phyloP scores from a whole-genome alignment of 306 rosid genomes.

The Cucurbita maxima region DNA sequence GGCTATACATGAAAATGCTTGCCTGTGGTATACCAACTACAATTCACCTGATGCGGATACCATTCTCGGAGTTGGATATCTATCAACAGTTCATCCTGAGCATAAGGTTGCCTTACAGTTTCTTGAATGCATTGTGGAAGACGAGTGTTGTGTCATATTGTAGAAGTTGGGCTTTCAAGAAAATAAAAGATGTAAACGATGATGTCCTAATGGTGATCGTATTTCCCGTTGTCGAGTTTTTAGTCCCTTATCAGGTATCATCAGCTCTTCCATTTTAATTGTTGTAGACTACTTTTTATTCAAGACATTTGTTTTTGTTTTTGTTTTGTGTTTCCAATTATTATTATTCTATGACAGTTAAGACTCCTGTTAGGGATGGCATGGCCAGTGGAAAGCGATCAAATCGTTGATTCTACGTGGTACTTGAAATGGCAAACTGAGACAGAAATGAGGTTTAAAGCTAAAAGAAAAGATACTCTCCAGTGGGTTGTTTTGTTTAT shows the following conservation, averaged over 20 bases:
- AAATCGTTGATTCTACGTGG: slow-evolving; percentile 64
- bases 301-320: not conserved
- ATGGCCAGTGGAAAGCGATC: slow-evolving; percentile 74
- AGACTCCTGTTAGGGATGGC: slow-evolving; percentile 78
- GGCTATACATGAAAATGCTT: slow-evolving; percentile 78
- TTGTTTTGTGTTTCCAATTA: slow-evolving; percentile 2
- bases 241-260: slow-evolving; percentile 69
- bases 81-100: slow-evolving; percentile 45
- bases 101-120: slow-evolving; percentile 32
- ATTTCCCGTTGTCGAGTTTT: slow-evolving; percentile 56
- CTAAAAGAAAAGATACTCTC: slow-evolving; percentile 30
- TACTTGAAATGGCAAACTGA: slow-evolving; percentile 83
- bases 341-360: slow-evolving; percentile 30
- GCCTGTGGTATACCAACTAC: slow-evolving; percentile 75
- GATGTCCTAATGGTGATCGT: slow-evolving; percentile 60
- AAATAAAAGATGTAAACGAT: slow-evolving; percentile 31
- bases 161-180: slow-evolving; percentile 33
- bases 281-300: slow-evolving; percentile 6
- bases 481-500: slow-evolving; percentile 50
- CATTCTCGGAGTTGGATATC: slow-evolving; percentile 63
- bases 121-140: slow-evolving; percentile 48
- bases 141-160: slow-evolving; percentile 20
- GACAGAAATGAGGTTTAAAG: slow-evolving; percentile 43
- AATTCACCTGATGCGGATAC: slow-evolving; percentile 83
- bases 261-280: slow-evolving; percentile 11